Percentiles rank a stretch among this genome's conserved stretches.
phyloP scores from a whole-genome alignment of 495 filamentous ascomycete species.

The Lophiostoma macrostomum region DNA sequence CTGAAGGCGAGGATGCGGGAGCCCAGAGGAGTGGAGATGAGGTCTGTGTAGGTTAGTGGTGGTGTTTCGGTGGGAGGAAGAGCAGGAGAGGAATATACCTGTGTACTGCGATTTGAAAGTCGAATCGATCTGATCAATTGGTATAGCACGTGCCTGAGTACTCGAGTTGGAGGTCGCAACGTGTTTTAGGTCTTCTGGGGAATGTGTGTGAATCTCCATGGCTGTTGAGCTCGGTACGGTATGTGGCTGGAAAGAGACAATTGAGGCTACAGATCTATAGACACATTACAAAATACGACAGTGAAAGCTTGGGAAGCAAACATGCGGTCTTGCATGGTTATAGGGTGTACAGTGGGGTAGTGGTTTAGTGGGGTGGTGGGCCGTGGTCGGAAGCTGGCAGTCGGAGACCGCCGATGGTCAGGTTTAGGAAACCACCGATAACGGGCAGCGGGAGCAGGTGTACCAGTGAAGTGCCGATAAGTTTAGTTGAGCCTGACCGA shows the following conservation, averaged over 20 bases:
- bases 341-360: conserved; percentile 6
- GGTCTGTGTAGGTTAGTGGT: conserved; percentile 54
- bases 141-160: conserved; percentile 21
- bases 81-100: conserved; percentile 45
- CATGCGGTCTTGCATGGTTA: neutral
- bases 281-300: no score
- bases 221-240: no score
- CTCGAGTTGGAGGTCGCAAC: conserved; percentile 14
- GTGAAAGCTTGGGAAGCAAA: neutral
- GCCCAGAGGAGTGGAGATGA: conserved; percentile 71
- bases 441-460: neutral
- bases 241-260: neutral
- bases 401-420: conserved; percentile 12
- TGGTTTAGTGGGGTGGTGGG: no score
- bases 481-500: no score
- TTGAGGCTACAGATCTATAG: no score
- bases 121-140: conserved; percentile 57
- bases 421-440: conserved; percentile 9
- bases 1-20: conserved; percentile 72
- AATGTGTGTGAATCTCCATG: conserved; percentile 37
- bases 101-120: conserved; percentile 69
- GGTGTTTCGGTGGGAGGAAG: neutral
- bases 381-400: conserved; percentile 3
- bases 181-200: conserved; percentile 28
- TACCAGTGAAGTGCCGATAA: no score